These are phyloP conservation scores for Nicotiana tomentosiformis DNA, from an alignment of 257 asterid species.

Conservation along the genomic window DNA sequence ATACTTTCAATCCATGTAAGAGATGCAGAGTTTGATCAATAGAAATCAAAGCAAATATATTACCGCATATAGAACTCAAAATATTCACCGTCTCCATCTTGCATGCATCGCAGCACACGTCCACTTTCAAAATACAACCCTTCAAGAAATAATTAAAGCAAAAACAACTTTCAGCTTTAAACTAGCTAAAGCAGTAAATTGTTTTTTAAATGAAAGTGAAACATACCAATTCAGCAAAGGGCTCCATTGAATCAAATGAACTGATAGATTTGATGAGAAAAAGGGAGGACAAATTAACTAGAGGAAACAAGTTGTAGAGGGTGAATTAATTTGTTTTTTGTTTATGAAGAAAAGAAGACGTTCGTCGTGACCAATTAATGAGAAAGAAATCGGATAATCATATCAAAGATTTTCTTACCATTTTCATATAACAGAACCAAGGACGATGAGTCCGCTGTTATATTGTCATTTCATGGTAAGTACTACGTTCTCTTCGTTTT, in stretches of 20 bases:
- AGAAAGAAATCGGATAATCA: neutral
- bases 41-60: no score
- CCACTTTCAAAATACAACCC: slow-evolving; percentile 48
- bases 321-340: neutral
- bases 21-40: no score
- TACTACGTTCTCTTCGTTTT: neutral
- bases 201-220: neutral
- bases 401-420: neutral
- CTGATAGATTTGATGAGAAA: neutral
- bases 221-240: slow-evolving; percentile 31
- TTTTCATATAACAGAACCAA: neutral
- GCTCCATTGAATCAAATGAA: slow-evolving; percentile 21
- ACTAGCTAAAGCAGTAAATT: neutral
- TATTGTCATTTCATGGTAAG: neutral
- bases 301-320: neutral
- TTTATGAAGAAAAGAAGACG: neutral
- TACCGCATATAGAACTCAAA: slow-evolving; percentile 48
- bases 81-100: slow-evolving; percentile 35
- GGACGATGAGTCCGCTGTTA: no score
- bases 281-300: neutral
- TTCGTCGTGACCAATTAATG: neutral
- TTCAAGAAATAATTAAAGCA: neutral
- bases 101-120: slow-evolving; percentile 47
- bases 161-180: neutral
- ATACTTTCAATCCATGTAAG: no score